phyloP scores from a whole-genome alignment of 106 monocot genomes.

The Hemerocallis citrina region DNA sequence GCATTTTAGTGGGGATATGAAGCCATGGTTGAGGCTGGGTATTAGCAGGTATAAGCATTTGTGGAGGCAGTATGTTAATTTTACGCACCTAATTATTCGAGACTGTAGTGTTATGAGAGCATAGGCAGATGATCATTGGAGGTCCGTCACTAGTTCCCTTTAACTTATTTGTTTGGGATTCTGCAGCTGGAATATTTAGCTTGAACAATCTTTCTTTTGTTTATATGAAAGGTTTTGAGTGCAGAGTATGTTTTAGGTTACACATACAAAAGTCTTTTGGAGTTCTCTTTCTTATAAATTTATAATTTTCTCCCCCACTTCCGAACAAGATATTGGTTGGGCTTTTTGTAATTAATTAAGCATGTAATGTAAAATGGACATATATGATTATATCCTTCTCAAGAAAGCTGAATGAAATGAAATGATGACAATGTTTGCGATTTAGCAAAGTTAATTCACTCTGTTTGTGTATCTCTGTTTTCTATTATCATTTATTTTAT shows the following conservation, averaged over 20 bases:
- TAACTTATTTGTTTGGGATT: not conserved
- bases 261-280: too few relatives aligned
- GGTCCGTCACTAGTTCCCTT: too few relatives aligned
- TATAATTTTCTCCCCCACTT: too few relatives aligned
- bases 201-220: not conserved
- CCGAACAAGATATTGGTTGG: not conserved
- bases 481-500: too few relatives aligned
- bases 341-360: not conserved
- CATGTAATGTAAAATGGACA: not conserved
- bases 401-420: too few relatives aligned
- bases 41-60: constrained; percentile 36
- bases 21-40: constrained; percentile 48
- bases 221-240: not conserved
- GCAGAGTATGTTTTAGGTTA: too few relatives aligned
- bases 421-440: too few relatives aligned
- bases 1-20: constrained; percentile 47
- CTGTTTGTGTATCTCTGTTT: too few relatives aligned
- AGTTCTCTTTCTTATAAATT: too few relatives aligned
- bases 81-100: constrained; percentile 19
- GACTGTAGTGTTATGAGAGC: constrained; percentile 11
- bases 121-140: too few relatives aligned
- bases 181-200: not conserved
- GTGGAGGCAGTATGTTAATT: constrained; percentile 39
- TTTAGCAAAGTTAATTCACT: too few relatives aligned
- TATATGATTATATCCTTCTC: not conserved